Evolutionary conservation across 139 green algal species (phyloP), one percentile per base, ranked within the genome.

Genomic region (Micractinium sp.): DNA sequence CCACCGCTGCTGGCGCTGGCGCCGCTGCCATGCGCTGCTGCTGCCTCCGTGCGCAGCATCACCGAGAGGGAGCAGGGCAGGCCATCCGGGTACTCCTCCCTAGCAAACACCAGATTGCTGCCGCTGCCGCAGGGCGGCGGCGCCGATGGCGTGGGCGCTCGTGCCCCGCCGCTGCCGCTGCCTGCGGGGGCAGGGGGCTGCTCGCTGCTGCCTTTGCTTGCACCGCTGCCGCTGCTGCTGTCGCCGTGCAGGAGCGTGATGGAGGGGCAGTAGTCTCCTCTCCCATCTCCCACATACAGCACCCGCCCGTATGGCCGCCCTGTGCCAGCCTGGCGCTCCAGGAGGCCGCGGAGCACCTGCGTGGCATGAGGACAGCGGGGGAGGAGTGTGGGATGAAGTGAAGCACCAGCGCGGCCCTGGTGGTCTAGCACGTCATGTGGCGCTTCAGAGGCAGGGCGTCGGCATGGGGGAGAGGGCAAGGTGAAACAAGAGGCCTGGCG

Each of bases 231-330:
- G 41, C 41, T 84, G 56, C 73, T 79, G 73, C 16, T 23, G 73
- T 18, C 63, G 71, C 36, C 71, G 22, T 93, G 87, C 39, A 69
- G 67, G 25, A 91, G 88, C 31, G 78, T 81, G 16, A 27, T 41
- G 66, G 85, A 85, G 29, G 88, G 88, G 88, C 91, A 93, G 60
- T 85, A 89, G 67, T 93, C 91, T 33, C 81, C 81, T 2, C 75
- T 35, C 20, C 88, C 91, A 67, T 93, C 91, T 1, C 91, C 91
- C 31, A 92, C 39, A 66, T 93, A 93, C 15, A 93, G 74, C 4
- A 92, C 90, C 9, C 60, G 84, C 27, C 15, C 20, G 71, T 90
- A 90, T 12, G 38, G 66, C 53, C 61, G 36, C 25, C 86, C 78
- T 9, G 86, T 36, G 0, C 41, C 85, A 22, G 36, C 25, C 41